Evolutionary conservation across 352 stramenopile genomes (phyloP).

Genomic region (Salisapilia sapeloensis): DNA sequence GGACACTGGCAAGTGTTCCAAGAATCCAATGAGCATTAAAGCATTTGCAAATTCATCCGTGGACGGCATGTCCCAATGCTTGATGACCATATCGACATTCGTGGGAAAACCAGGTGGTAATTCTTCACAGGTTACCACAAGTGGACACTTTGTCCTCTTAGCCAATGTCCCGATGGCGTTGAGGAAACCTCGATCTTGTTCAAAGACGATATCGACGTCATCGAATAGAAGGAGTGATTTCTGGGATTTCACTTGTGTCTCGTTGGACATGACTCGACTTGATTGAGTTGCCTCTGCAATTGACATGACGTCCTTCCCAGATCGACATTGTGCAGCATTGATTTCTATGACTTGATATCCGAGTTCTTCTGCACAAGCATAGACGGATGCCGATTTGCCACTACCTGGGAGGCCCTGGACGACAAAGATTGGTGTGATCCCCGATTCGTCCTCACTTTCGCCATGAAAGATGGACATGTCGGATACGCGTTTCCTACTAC

Average conservation of each 20-base stretch:
- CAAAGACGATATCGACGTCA: conserved; percentile 65
- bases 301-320: conserved; percentile 47
- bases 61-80: conserved; percentile 20
- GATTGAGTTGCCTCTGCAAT: conserved; percentile 73
- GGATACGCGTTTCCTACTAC: conserved; percentile 18
- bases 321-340: conserved; percentile 59
- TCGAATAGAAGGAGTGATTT: conserved; percentile 75
- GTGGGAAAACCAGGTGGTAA: conserved; percentile 41
- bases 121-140: conserved; percentile 49
- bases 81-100: conserved; percentile 18
- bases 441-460: conserved; percentile 34
- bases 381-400: conserved; percentile 66
- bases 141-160: conserved; percentile 64
- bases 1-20: conserved; percentile 27
- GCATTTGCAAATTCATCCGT: conserved; percentile 42
- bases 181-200: conserved; percentile 68
- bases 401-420: conserved; percentile 49
- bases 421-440: conserved; percentile 49
- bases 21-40: conserved; percentile 35
- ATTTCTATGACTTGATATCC: conserved; percentile 78
- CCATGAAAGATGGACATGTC: conserved; percentile 54
- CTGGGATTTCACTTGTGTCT: conserved; percentile 18
- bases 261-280: conserved; percentile 42
- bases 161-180: conserved; percentile 53
- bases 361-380: conserved; percentile 60